Percentiles rank a stretch among this genome's conserved stretches.
phyloP scores from a whole-genome alignment of 352 stramenopile genomes.

The Pythium periplocum region DNA sequence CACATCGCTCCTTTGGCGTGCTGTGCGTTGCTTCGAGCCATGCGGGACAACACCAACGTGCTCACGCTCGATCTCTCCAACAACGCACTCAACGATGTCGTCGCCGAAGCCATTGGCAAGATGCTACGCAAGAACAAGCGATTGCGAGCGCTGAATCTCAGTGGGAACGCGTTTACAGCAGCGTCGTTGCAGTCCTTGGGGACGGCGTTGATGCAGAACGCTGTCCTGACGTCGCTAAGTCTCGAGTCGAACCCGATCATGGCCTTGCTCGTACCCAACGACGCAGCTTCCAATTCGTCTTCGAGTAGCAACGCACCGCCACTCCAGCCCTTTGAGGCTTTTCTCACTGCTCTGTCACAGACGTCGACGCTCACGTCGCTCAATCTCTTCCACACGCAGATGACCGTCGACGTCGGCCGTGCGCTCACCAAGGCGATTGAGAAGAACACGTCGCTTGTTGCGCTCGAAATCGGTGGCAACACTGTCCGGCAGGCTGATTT shows the following conservation, averaged over 20 bases:
- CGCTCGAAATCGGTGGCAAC: slow-evolving; percentile 48
- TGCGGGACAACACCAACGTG: slow-evolving; percentile 56
- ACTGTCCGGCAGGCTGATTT: slow-evolving; percentile 40
- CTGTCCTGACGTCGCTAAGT: slow-evolving; percentile 42
- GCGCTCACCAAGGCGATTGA: slow-evolving; percentile 34
- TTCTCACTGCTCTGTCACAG: slow-evolving; percentile 27
- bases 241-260: slow-evolving; percentile 56
- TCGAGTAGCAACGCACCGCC: slow-evolving; percentile 2
- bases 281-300: background rate
- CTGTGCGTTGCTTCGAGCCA: slow-evolving; percentile 47
- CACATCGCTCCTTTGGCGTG: slow-evolving; percentile 42
- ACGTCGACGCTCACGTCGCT: slow-evolving; percentile 42
- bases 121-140: slow-evolving; percentile 56
- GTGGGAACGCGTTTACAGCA: slow-evolving; percentile 48
- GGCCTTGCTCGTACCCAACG: slow-evolving; percentile 23
- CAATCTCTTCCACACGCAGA: slow-evolving; percentile 58
- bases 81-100: slow-evolving; percentile 41
- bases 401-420: slow-evolving; percentile 40
- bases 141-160: slow-evolving; percentile 46
- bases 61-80: slow-evolving; percentile 52
- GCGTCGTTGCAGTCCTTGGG: slow-evolving; percentile 29
- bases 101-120: slow-evolving; percentile 34
- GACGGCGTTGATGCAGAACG: slow-evolving; percentile 32
- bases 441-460: slow-evolving; percentile 44
- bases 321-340: slow-evolving; percentile 26